Evolutionary conservation across 768 basidiomycete genomes (phyloP).

Genomic region (Panus rudis): DNA sequence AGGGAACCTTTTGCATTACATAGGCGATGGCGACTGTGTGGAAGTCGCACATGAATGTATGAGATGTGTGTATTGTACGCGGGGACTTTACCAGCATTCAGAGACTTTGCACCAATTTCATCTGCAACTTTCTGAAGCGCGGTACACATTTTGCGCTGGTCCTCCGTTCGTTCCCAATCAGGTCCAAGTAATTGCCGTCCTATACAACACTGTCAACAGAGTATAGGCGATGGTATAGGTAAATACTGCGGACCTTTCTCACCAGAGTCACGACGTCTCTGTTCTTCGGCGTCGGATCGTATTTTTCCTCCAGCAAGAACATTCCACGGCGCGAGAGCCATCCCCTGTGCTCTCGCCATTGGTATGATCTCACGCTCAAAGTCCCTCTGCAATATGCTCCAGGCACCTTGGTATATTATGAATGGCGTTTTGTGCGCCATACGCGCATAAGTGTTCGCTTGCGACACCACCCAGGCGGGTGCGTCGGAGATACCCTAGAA

Average conservation of each 20-base stretch:
- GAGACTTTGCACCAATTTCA: slow-evolving; percentile 40
- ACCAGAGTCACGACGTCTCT: slow-evolving; percentile 13
- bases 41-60: background rate
- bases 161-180: slow-evolving; percentile 41
- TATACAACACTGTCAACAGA: no score
- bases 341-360: slow-evolving; percentile 19
- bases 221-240: no score
- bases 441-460: slow-evolving; percentile 34
- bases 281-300: slow-evolving; percentile 28
- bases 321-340: slow-evolving; percentile 21
- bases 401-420: slow-evolving; percentile 32
- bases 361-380: slow-evolving; percentile 38
- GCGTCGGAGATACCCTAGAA: slow-evolving; percentile 20
- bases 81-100: slow-evolving; percentile 43
- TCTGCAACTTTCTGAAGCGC: slow-evolving; percentile 42
- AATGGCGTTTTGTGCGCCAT: slow-evolving; percentile 33
- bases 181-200: no score
- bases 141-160: slow-evolving; percentile 33
- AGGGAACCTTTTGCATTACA: slow-evolving; percentile 46
- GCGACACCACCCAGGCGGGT: slow-evolving; percentile 28
- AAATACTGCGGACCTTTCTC: slow-evolving; percentile 27
- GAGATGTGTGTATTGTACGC: slow-evolving; percentile 7
- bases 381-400: slow-evolving; percentile 24
- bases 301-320: slow-evolving; percentile 31
- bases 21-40: slow-evolving; percentile 44